Conservation (phyloP, 306 rosid species). For the Lathyrus sativus region DNA sequence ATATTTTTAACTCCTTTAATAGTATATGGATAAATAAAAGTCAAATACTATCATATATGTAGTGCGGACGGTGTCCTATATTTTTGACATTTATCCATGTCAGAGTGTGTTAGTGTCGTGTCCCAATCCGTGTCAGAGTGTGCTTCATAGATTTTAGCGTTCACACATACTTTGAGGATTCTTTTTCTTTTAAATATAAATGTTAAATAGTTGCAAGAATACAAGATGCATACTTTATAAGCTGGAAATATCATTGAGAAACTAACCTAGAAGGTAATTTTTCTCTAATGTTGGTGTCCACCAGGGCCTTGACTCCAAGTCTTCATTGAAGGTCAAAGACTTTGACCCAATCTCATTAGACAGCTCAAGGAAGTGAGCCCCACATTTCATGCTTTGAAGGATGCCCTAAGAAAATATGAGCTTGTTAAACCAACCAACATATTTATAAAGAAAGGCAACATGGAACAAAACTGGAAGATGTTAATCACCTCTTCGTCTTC, state of each 20-base stretch:
- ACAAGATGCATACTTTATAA: constrained; percentile 19
- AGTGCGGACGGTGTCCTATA: no score
- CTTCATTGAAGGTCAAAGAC: constrained; percentile 88
- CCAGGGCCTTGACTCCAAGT: constrained; percentile 88
- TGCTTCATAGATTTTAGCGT: no score
- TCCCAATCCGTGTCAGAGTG: no score
- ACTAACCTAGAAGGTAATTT: constrained; percentile 87
- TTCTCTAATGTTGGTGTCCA: constrained; percentile 91
- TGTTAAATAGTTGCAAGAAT: constrained; percentile 11
- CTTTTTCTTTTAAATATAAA: background rate
- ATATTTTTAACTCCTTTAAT: no score
- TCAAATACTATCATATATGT: no score
- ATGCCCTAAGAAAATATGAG: constrained; percentile 51
- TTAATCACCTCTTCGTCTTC: constrained; percentile 83
- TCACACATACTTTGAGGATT: constrained; percentile 1
- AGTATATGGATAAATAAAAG: no score
- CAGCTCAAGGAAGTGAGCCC: constrained; percentile 78
- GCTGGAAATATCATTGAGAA: constrained; percentile 25
- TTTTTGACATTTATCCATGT: no score
- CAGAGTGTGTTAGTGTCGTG: no score
- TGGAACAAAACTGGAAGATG: constrained; percentile 30
- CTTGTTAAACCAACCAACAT: constrained; percentile 32
- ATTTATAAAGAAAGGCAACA: constrained; percentile 25
- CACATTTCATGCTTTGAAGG: constrained; percentile 75
- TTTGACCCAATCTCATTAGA: constrained; percentile 80